Conservation (phyloP, 2,329 filamentous ascomycete genomes). For the Huntiella omanensis region DNA sequence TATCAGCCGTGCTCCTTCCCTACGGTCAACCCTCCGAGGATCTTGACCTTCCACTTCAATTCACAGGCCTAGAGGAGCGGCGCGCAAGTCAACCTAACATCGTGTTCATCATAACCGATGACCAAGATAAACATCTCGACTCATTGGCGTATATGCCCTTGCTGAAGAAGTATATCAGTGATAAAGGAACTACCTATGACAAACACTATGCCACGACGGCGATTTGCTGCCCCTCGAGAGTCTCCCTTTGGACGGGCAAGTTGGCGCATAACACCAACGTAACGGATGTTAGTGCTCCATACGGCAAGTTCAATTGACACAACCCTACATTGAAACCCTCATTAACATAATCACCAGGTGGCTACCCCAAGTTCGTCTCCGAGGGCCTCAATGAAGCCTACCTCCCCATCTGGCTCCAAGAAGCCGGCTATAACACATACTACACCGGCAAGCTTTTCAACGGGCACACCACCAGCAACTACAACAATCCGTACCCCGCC, state of each 20-base stretch:
- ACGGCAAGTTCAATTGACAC: slow-evolving; percentile 23
- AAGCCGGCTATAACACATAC: slow-evolving; percentile 31
- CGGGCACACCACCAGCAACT: slow-evolving; percentile 28
- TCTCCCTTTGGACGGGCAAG: slow-evolving; percentile 40
- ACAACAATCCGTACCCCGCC: slow-evolving; percentile 29
- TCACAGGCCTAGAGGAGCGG: background rate
- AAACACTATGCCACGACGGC: slow-evolving; percentile 47
- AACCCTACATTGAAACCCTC: slow-evolving; percentile 11
- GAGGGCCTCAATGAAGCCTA: slow-evolving; percentile 31
- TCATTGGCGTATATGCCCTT: slow-evolving; percentile 40
- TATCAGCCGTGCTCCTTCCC: no score
- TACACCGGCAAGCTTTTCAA: slow-evolving; percentile 39
- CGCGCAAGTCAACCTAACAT: slow-evolving; percentile 28
- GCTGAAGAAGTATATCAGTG: slow-evolving; percentile 32
- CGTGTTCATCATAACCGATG: slow-evolving; percentile 46
- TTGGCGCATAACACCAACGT: slow-evolving; percentile 47
- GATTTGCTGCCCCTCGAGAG: slow-evolving; percentile 45
- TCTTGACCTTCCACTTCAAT: no score
- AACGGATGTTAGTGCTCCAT: slow-evolving; percentile 30
- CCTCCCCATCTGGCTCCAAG: slow-evolving; percentile 31
- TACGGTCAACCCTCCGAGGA: no score
- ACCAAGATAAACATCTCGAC: slow-evolving; percentile 43
- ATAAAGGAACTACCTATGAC: slow-evolving; percentile 37
- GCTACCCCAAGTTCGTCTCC: slow-evolving; percentile 30
- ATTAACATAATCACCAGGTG: slow-evolving; percentile 14